Evolutionary conservation across 441 rosid species (phyloP).

Genomic region (Geranium incanum): DNA sequence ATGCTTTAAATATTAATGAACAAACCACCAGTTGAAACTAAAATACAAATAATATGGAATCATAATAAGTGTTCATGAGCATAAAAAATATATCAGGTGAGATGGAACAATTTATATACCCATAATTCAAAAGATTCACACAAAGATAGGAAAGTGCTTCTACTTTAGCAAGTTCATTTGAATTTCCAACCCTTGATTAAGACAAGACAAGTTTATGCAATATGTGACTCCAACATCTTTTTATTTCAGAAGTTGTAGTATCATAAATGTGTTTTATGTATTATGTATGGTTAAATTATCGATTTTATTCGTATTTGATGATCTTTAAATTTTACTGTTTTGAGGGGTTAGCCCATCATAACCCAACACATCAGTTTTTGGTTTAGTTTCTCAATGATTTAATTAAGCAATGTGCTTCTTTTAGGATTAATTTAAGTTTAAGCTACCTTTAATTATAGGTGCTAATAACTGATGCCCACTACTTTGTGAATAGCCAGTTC

Average conservation of each 20-base stretch:
- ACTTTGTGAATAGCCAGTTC: neutral
- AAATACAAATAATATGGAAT: too few relatives aligned
- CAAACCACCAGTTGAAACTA: too few relatives aligned
- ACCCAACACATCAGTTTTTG: neutral
- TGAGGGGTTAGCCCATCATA: too few relatives aligned
- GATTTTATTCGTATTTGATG: neutral
- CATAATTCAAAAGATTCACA: constrained; percentile 1
- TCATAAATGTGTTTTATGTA: neutral
- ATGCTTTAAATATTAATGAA: too few relatives aligned
- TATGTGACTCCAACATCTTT: neutral
- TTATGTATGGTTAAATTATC: neutral
- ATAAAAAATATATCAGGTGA: neutral
- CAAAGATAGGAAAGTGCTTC: neutral
- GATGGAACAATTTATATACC: constrained; percentile 2
- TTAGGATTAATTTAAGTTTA: neutral
- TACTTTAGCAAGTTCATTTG: neutral
- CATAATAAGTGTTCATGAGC: neutral
- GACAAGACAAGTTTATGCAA: neutral
- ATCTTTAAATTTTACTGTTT: too few relatives aligned
- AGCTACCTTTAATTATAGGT: neutral
- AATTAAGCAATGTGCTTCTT: neutral
- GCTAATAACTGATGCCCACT: neutral
- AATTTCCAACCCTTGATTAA: neutral
- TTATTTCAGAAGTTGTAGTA: neutral
- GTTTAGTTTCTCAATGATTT: neutral